Percentiles rank a stretch among this genome's conserved stretches.
Evolutionary conservation across 2,329 filamentous ascomycete genomes (phyloP).

Genomic region (Aureobasidium sp.): DNA sequence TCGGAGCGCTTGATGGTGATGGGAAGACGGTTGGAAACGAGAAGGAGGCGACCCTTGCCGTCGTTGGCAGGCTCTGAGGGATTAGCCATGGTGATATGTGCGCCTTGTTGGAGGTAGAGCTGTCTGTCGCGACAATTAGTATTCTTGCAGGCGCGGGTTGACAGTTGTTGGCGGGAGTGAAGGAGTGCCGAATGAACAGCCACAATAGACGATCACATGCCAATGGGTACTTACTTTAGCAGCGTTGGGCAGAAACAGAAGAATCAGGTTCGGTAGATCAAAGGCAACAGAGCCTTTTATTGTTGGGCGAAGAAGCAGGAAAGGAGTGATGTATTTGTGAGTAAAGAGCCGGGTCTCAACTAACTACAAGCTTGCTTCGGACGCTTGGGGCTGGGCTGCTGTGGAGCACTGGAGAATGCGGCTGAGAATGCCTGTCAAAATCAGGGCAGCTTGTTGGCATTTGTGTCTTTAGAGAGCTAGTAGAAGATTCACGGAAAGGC

Average conservation of each 20-base stretch:
- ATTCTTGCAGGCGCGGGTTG: neutral
- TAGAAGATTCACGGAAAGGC: neutral
- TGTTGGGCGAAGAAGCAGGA: slow-evolving; percentile 1
- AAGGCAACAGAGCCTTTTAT: neutral
- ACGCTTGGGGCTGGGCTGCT: neutral
- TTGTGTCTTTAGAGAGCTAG: neutral
- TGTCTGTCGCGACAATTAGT: neutral
- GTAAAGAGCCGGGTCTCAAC: neutral
- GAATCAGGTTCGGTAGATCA: neutral
- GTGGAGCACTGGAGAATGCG: slow-evolving; percentile 11
- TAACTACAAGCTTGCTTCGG: slow-evolving; percentile 10
- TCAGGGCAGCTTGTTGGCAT: neutral
- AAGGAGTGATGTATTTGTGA: slow-evolving; percentile 11
- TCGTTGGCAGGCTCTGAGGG: slow-evolving; percentile 16
- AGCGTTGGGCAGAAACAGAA: neutral
- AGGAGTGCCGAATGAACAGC: neutral
- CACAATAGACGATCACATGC: neutral
- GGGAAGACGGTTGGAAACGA: slow-evolving; percentile 89
- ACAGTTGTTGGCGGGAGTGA: neutral
- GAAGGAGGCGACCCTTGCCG: slow-evolving; percentile 54
- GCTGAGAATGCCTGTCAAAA: slow-evolving; percentile 9
- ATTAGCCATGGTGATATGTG: neutral
- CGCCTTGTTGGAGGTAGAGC: neutral
- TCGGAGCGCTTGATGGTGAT: slow-evolving; percentile 94
- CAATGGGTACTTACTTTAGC: neutral